Percentiles rank a stretch among this genome's conserved stretches.
phyloP scores from a whole-genome alignment of 345 rosid species.

The Carallia brachiata region DNA sequence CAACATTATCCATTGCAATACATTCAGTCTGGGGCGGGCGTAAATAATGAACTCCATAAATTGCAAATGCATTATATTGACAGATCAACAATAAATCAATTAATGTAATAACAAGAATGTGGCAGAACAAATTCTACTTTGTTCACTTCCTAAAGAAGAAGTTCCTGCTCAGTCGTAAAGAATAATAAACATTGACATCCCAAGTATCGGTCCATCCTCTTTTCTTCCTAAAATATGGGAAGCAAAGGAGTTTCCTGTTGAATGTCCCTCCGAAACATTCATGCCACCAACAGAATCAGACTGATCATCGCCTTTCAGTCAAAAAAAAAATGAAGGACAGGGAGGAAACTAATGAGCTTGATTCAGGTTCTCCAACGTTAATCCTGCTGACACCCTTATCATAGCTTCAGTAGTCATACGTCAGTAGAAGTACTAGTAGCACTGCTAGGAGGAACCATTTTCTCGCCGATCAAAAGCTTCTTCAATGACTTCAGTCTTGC shows the following conservation, averaged over 20 bases:
- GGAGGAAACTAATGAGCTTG: no score
- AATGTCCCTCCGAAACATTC: no score
- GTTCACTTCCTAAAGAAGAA: slow-evolving; percentile 28
- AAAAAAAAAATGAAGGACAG: no score
- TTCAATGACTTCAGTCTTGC: slow-evolving; percentile 74
- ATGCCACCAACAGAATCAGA: no score
- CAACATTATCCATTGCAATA: not conserved
- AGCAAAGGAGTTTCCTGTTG: no score
- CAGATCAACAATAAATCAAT: slow-evolving; percentile 13
- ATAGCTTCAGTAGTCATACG: slow-evolving; percentile 32
- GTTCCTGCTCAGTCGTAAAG: slow-evolving; percentile 12
- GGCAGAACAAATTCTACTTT: slow-evolving; percentile 18
- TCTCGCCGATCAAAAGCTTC: slow-evolving; percentile 78
- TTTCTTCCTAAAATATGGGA: no score
- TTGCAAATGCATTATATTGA: no score
- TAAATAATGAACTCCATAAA: not conserved
- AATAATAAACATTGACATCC: slow-evolving; percentile 9
- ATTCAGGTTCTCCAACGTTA: no score
- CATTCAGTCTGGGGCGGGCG: not conserved
- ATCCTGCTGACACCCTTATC: not conserved
- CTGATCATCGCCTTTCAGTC: no score
- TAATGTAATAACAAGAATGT: slow-evolving; percentile 1
- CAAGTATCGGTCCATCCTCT: not conserved
- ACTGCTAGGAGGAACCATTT: slow-evolving; percentile 47
- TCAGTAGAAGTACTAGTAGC: slow-evolving; percentile 43